Evolutionary conservation across 1,139 yeast genomes (phyloP).

Genomic region (Pichia terricola): DNA sequence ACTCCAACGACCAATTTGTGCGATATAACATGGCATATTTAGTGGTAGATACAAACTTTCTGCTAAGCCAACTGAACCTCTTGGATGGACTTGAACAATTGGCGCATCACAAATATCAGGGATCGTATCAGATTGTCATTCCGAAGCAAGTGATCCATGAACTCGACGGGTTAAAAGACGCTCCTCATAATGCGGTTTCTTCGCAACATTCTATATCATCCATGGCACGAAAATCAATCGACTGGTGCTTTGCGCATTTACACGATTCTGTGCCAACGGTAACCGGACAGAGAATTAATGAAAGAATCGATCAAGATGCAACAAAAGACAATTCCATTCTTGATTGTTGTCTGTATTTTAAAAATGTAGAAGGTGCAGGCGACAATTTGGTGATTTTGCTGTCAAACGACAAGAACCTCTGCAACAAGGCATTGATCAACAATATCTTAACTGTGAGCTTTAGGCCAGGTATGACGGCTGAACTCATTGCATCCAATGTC

Average conservation of each 20-base stretch:
- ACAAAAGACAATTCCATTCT: conserved; percentile 73
- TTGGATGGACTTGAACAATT: conserved; percentile 37
- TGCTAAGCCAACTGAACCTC: conserved; percentile 53
- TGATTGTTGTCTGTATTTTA: conserved; percentile 71
- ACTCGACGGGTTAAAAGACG: conserved; percentile 64
- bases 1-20: background rate
- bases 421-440: conserved; percentile 66
- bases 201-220: conserved; percentile 32
- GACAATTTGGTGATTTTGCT: conserved; percentile 48
- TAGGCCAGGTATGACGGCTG: conserved; percentile 50
- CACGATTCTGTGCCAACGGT: conserved; percentile 44
- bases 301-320: conserved; percentile 36
- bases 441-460: conserved; percentile 61
- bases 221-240: conserved; percentile 65
- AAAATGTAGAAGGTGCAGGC: conserved; percentile 24
- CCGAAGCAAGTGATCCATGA: conserved; percentile 68
- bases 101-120: conserved; percentile 33
- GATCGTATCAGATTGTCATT: conserved; percentile 39
- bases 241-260: conserved; percentile 63
- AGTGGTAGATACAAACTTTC: conserved; percentile 72
- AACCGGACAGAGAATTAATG: conserved; percentile 55
- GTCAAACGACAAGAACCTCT: conserved; percentile 77
- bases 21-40: conserved; percentile 24
- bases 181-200: conserved; percentile 5
- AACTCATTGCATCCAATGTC: conserved; percentile 43